Evolutionary conservation across 352 stramenopile genomes (phyloP).

Genomic region (Phytopythium delawarense): DNA sequence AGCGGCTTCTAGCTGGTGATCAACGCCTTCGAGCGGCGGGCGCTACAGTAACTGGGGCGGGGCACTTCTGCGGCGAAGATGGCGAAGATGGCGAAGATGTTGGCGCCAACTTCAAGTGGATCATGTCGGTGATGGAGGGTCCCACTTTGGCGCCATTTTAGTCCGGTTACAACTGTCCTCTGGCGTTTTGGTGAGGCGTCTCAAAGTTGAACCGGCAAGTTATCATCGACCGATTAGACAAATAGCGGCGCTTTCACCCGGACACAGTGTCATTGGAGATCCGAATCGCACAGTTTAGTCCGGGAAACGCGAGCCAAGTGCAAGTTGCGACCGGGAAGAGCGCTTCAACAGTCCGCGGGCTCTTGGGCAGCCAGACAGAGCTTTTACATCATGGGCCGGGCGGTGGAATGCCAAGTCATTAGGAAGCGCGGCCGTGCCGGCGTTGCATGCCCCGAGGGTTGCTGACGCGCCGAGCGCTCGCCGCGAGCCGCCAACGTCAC

Average conservation of each 20-base stretch:
- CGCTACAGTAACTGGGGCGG: not conserved
- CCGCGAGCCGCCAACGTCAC: conserved; percentile 8
- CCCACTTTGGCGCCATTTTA: not conserved
- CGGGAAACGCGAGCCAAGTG: not conserved
- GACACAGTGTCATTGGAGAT: not conserved
- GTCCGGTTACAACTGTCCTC: not conserved
- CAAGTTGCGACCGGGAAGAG: not conserved
- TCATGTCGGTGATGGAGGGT: not conserved
- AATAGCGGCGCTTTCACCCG: not conserved
- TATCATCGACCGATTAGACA: not conserved
- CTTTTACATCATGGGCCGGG: not conserved
- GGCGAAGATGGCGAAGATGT: not conserved
- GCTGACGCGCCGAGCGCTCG: not conserved
- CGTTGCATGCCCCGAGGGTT: not conserved
- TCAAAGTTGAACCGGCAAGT: not conserved
- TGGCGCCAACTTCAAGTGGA: conserved; percentile 2
- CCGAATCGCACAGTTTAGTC: not conserved
- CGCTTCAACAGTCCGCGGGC: not conserved
- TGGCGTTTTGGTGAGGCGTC: not conserved
- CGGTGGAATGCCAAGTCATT: not conserved
- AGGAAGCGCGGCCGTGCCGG: not conserved
- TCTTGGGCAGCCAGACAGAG: not conserved
- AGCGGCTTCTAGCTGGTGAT: not conserved
- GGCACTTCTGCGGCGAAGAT: not conserved
- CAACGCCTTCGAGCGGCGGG: not conserved